These are phyloP conservation scores for Blastomyces percursus DNA, from an alignment of 2,329 filamentous ascomycete species.

Conservation along the genomic window DNA sequence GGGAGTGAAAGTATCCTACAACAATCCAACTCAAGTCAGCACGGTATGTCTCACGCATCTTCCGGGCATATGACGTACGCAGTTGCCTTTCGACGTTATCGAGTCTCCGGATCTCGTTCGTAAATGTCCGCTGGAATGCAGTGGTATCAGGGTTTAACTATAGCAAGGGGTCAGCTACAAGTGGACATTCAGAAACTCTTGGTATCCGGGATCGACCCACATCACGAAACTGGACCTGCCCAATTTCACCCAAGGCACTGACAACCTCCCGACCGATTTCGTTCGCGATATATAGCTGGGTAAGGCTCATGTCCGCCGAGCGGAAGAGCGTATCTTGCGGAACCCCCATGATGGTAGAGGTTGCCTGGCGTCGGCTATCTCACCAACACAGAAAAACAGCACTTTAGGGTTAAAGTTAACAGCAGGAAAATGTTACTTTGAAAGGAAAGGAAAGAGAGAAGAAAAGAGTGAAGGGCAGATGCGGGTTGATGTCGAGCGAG, in stretches of 20 bases:
- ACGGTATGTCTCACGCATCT: not conserved
- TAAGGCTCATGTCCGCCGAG: constrained; percentile 99
- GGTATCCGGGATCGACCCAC: constrained; percentile 44
- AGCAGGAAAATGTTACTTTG: not conserved
- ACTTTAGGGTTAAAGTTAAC: too few relatives aligned
- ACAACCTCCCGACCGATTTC: constrained; percentile 98
- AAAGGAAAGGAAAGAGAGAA: not conserved
- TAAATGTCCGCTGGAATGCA: constrained; percentile 95
- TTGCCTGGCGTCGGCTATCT: not conserved
- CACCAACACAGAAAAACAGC: not conserved
- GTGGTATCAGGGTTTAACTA: constrained; percentile 87
- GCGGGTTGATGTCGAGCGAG: not conserved
- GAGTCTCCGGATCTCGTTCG: constrained; percentile 89
- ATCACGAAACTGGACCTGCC: constrained; percentile 93
- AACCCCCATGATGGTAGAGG: constrained; percentile 44
- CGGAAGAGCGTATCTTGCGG: constrained; percentile 90
- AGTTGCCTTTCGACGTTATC: constrained; percentile 98
- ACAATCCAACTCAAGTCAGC: constrained; percentile 8
- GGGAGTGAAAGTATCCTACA: constrained; percentile 78
- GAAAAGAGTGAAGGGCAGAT: not conserved
- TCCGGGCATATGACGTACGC: constrained; percentile 49
- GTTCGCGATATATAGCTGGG: constrained; percentile 98
- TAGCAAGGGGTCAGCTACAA: constrained; percentile 13
- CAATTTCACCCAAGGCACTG: constrained; percentile 89
- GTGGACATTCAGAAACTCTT: not conserved